phyloP scores from a whole-genome alignment of 495 filamentous ascomycete species.

The Penicillium desertorum region DNA sequence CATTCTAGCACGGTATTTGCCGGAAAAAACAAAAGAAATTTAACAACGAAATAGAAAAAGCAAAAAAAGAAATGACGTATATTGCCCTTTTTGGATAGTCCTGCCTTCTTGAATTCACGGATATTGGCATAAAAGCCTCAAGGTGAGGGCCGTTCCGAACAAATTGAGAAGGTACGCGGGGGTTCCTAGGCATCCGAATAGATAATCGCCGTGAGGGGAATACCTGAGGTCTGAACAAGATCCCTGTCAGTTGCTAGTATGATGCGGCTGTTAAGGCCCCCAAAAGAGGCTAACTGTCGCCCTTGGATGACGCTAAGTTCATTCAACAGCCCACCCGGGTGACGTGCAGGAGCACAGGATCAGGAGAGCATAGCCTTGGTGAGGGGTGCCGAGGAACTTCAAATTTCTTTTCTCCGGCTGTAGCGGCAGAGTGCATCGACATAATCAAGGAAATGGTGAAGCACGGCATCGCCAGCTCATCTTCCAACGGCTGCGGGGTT shows the following conservation, averaged over 20 bases:
- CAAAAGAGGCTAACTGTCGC: background rate
- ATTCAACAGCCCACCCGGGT: constrained; percentile 8
- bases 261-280: constrained; percentile 9
- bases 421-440: constrained; percentile 13
- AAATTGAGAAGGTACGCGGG: background rate
- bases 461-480: constrained; percentile 32
- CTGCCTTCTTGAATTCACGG: background rate
- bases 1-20: background rate
- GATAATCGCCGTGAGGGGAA: background rate
- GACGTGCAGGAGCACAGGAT: constrained; percentile 10
- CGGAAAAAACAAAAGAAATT: background rate
- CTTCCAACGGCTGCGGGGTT: constrained; percentile 30
- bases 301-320: background rate
- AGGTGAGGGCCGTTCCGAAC: background rate
- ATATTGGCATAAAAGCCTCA: background rate
- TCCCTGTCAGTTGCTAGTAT: background rate
- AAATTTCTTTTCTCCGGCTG: constrained; percentile 10
- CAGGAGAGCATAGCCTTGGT: background rate
- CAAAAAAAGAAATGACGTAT: background rate
- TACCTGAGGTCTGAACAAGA: constrained; percentile 8
- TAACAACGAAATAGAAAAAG: background rate
- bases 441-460: constrained; percentile 27
- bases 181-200: background rate
- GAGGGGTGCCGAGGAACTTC: constrained; percentile 9
- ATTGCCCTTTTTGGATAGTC: background rate